Percentiles rank a stretch among this genome's conserved stretches.
Evolutionary conservation across 2,329 filamentous ascomycete species (phyloP).

Genomic region (Acrocalymma vagum): DNA sequence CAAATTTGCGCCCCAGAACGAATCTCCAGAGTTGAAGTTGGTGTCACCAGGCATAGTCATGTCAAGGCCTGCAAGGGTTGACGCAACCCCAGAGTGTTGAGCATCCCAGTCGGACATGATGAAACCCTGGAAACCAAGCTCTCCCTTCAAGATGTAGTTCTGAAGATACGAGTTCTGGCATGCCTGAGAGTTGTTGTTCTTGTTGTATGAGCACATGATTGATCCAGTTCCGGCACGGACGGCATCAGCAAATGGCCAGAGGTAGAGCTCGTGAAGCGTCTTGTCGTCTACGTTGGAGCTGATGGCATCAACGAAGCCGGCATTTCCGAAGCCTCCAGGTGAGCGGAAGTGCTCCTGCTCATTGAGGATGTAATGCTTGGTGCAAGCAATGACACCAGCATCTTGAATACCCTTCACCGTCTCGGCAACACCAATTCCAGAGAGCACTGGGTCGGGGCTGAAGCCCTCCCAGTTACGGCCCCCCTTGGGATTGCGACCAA

Average conservation of each 20-base stretch:
- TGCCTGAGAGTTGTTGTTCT: conserved; percentile 80
- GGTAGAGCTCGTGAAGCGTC: conserved; percentile 70
- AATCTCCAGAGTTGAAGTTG: conserved; percentile 73
- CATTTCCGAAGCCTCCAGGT: conserved; percentile 63
- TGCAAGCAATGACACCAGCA: conserved; percentile 80
- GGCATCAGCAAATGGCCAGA: conserved; percentile 66
- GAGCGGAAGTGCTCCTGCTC: conserved; percentile 76
- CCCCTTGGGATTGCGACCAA: conserved; percentile 73
- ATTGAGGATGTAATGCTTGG: conserved; percentile 66
- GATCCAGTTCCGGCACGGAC: conserved; percentile 59
- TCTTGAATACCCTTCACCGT: conserved; percentile 83
- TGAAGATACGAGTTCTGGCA: conserved; percentile 82
- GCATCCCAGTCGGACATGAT: conserved; percentile 78
- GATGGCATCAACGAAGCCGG: conserved; percentile 68
- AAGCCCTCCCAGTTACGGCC: conserved; percentile 61
- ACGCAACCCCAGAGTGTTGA: conserved; percentile 73
- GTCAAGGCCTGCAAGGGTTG: conserved; percentile 77
- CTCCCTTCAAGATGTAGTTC: conserved; percentile 79
- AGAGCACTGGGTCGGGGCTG: conserved; percentile 78
- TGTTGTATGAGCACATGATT: conserved; percentile 73
- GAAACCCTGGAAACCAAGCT: conserved; percentile 83
- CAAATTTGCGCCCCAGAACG: conserved; percentile 87
- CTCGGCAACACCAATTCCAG: conserved; percentile 75
- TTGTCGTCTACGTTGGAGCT: conserved; percentile 71
- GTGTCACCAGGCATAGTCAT: conserved; percentile 89